Evolutionary conservation across 1,284 basidiomycete genomes (phyloP), one percentile per base, ranked within the genome.

Genomic region (Ganoderma sp.): DNA sequence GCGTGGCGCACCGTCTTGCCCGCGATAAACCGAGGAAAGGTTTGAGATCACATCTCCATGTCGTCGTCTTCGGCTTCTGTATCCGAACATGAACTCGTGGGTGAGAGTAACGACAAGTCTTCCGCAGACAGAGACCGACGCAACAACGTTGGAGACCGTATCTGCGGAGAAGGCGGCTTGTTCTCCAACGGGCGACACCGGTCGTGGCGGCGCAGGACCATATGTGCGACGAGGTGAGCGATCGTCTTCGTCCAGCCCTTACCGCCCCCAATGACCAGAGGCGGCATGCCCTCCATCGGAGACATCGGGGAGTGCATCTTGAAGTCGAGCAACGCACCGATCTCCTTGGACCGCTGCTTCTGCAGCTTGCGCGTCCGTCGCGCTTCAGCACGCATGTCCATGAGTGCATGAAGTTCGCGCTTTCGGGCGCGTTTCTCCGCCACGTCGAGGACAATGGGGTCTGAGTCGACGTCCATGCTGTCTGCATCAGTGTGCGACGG

Each of bases 181-280:
- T 78, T 80, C 62, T 80, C 77, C 61, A 84, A 75, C 41, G 82
- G 79, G 48, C 82, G 78, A 32, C 68, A 77, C 3, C 77, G 74
- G 58, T 85, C 83, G 67, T 78, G 78, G 65, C 88, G 75, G 63
- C 83, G 81, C 70, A 88, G 79, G 54, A 87, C 76, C 87, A 88
- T 88, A 76, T 84, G 84, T 64, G 87, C 87, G 60, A 88, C 84
- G 22, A 88, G 79, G 66, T 87, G 85, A 45, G 81, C 77, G 73
- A 88, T 79, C 67, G 73, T 84, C 54, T 78, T 73, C 65, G 80
- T 79, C 56, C 72, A 73, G 54, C 76, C 76, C 71, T 77, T 76
- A 56, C 75, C 74, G 17, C 71, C 61, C 1, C 58, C 58, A 5
- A 60, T 37, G 32, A 67, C 54, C 37, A 69, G 34, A 39, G 71